Conservation (phyloP, 352 stramenopile species). For the Phytopythium oedochilum region DNA sequence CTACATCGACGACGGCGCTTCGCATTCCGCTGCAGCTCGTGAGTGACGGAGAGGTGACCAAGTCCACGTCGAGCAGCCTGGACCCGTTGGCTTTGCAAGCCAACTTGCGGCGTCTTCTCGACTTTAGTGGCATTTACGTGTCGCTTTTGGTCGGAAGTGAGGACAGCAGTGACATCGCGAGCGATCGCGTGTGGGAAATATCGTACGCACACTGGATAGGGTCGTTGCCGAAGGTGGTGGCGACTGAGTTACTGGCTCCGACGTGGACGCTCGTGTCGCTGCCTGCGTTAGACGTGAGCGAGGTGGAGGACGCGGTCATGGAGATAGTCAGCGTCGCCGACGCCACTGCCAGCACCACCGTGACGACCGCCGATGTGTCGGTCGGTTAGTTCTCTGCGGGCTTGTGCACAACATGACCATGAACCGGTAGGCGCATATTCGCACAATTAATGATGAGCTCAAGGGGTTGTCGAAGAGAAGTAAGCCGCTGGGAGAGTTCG, state of each 20-base stretch:
- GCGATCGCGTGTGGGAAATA: constrained; percentile 25
- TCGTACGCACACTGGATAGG: constrained; percentile 29
- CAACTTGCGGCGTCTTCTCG: constrained; percentile 23
- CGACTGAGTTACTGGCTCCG: constrained; percentile 7
- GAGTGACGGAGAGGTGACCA: constrained; percentile 11
- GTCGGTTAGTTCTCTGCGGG: too few species aligned
- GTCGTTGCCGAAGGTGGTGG: constrained; percentile 20
- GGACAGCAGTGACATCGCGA: constrained; percentile 7
- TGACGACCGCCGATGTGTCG: not conserved
- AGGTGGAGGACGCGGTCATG: not conserved
- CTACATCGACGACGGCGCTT: constrained; percentile 4
- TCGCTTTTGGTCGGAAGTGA: constrained; percentile 12
- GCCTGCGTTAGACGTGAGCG: not conserved
- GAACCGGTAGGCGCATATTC: too few species aligned
- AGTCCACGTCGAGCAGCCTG: constrained; percentile 13
- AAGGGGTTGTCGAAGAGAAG: too few species aligned
- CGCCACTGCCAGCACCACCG: not conserved
- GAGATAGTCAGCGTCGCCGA: not conserved
- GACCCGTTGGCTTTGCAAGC: constrained; percentile 14
- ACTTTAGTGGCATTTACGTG: constrained; percentile 37
- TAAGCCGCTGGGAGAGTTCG: too few species aligned
- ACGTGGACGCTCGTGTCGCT: constrained; percentile 20
- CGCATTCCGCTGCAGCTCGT: constrained; percentile 15
- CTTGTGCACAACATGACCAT: too few species aligned
- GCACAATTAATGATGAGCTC: too few species aligned